Conservation (phyloP, 805 yeast genomes). For the Candida manassasensis region DNA sequence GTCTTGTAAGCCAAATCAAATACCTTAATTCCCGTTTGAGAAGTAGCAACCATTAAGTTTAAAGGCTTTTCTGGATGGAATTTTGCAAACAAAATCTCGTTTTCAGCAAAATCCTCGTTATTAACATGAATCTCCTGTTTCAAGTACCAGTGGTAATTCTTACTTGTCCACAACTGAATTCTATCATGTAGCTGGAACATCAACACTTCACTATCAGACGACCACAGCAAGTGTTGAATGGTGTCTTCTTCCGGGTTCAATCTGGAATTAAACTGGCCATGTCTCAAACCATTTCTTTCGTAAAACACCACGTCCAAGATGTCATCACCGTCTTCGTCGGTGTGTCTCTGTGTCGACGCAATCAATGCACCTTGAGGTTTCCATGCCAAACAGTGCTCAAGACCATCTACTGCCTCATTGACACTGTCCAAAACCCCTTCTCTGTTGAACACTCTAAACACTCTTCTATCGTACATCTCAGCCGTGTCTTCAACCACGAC, state of each 20-base stretch:
- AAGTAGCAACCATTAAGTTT: conserved; percentile 62
- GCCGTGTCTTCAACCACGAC: conserved; percentile 36
- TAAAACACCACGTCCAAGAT: conserved; percentile 64
- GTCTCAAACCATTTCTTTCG: conserved; percentile 90
- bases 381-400: conserved; percentile 76
- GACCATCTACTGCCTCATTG: conserved; percentile 83
- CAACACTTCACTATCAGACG: conserved; percentile 70
- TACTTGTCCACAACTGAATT: conserved; percentile 86
- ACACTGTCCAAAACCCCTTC: conserved; percentile 76
- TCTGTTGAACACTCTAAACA: conserved; percentile 75
- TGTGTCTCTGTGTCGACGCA: conserved; percentile 71
- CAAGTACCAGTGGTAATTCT: conserved; percentile 93
- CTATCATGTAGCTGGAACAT: conserved; percentile 59
- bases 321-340: conserved; percentile 46
- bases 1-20: conserved; percentile 63
- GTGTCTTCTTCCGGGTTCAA: conserved; percentile 43
- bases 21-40: conserved; percentile 44
- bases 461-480: conserved; percentile 53
- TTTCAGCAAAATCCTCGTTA: conserved; percentile 16
- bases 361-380: conserved; percentile 86
- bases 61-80: conserved; percentile 93
- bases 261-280: conserved; percentile 76
- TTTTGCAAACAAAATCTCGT: conserved; percentile 41
- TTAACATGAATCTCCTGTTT: conserved; percentile 63
- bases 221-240: conserved; percentile 66